Conservation (phyloP, 805 yeast genomes). For the Candida parachauliodes region DNA sequence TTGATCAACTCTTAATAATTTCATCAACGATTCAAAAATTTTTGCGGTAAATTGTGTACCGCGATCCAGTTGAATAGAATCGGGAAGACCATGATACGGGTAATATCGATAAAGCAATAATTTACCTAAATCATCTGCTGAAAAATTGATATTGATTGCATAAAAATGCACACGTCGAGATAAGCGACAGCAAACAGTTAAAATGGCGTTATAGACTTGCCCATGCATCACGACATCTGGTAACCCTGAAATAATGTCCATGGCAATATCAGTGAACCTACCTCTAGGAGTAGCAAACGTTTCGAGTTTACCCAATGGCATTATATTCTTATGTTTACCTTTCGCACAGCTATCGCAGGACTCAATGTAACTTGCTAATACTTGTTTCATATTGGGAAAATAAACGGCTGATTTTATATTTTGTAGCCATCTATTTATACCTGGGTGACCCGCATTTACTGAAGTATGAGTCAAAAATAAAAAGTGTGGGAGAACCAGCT, state of each 20-base stretch:
- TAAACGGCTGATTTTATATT: too few relatives aligned
- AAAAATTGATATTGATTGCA: background rate
- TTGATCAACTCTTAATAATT: background rate
- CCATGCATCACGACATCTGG: background rate
- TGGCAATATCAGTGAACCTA: background rate
- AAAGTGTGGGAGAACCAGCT: too few relatives aligned
- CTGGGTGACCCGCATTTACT: too few relatives aligned
- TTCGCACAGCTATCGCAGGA: too few relatives aligned
- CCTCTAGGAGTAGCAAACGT: background rate
- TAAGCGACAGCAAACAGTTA: background rate
- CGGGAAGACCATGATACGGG: background rate
- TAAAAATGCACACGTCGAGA: background rate
- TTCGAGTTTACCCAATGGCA: background rate
- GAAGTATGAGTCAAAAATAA: too few relatives aligned
- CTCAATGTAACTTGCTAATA: too few relatives aligned
- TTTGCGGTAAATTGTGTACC: background rate
- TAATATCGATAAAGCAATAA: background rate
- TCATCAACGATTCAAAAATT: background rate
- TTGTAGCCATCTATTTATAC: too few relatives aligned
- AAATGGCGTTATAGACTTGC: background rate
- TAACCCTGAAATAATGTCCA: background rate
- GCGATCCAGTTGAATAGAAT: background rate
- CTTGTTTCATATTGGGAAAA: too few relatives aligned
- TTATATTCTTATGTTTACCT: background rate
- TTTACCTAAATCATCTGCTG: background rate